phyloP scores from a whole-genome alignment of 139 green algal genomes.

The Chlorella sp. region DNA sequence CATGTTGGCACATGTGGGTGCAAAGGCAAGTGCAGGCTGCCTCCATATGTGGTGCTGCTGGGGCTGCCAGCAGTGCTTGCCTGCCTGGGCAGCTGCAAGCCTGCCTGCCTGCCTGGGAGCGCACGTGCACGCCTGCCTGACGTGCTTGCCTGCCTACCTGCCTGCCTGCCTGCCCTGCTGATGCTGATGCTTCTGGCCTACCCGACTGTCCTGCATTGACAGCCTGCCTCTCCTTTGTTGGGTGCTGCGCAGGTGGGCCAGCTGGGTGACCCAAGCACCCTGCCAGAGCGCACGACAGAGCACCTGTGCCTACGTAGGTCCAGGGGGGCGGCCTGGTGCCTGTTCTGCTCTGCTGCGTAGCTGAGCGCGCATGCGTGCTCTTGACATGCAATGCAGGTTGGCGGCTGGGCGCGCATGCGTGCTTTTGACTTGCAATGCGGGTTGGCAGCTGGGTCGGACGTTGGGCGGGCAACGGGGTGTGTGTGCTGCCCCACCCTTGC shows the following conservation, averaged over 20 bases:
- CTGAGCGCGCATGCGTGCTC: no score
- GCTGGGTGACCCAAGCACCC: not conserved
- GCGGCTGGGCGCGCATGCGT: no score
- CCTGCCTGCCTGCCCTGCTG: not conserved
- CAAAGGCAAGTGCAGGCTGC: not conserved
- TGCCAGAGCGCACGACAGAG: not conserved
- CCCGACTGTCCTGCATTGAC: not conserved
- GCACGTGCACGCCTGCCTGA: not conserved
- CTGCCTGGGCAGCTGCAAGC: no score
- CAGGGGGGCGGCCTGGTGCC: not conserved
- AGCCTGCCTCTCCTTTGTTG: not conserved
- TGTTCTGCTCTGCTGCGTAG: not conserved
- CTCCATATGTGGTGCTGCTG: not conserved
- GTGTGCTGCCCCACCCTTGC: not conserved
- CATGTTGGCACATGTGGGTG: no score
- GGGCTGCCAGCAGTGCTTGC: no score
- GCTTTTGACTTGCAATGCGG: not conserved
- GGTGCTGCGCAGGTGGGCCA: not conserved
- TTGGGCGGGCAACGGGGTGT: not conserved
- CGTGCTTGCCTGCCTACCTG: not conserved
- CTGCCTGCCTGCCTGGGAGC: no score
- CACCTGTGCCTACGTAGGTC: not conserved
- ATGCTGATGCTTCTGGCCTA: not conserved
- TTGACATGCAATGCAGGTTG: no score
- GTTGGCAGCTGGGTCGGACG: not conserved